Conservation (phyloP, 2,329 filamentous ascomycete genomes). For the Hypoxylon sp. region DNA sequence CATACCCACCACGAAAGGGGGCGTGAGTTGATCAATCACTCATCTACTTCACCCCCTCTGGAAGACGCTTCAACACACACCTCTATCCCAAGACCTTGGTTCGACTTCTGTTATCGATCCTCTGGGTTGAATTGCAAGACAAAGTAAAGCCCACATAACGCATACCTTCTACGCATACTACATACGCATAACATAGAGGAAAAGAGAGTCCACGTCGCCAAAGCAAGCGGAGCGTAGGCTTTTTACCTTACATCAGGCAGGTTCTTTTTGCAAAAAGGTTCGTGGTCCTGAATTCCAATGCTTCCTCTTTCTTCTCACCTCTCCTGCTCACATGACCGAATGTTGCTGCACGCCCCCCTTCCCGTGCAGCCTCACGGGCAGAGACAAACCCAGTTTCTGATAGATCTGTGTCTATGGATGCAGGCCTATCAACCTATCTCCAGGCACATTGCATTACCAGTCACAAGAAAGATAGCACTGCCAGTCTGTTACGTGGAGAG, state of each 20-base stretch:
- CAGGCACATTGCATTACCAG: constrained; percentile 10
- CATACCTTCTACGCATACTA: constrained; percentile 26
- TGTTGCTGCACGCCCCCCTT: constrained; percentile 40
- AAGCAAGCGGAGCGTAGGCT: constrained; percentile 17
- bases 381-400: constrained; percentile 45
- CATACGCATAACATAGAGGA: constrained; percentile 16
- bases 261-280: constrained; percentile 41
- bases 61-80: constrained; percentile 22
- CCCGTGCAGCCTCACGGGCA: constrained; percentile 36
- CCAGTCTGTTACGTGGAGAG: constrained; percentile 10
- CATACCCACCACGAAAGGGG: constrained; percentile 33
- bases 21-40: constrained; percentile 42
- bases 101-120: constrained; percentile 19
- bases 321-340: constrained; percentile 41
- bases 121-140: constrained; percentile 16
- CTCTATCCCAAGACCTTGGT: constrained; percentile 32
- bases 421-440: constrained; percentile 11
- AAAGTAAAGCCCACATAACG: constrained; percentile 21
- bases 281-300: constrained; percentile 33
- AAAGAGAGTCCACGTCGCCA: constrained; percentile 17
- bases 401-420: constrained; percentile 36
- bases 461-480: constrained; percentile 19
- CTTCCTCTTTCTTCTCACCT: constrained; percentile 17
- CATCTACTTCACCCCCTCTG: constrained; percentile 28
- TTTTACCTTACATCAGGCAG: constrained; percentile 18